Base-by-base conservation (phyloP, 768 basidiomycete species). In the Hypsizygus marmoreus region DNA sequence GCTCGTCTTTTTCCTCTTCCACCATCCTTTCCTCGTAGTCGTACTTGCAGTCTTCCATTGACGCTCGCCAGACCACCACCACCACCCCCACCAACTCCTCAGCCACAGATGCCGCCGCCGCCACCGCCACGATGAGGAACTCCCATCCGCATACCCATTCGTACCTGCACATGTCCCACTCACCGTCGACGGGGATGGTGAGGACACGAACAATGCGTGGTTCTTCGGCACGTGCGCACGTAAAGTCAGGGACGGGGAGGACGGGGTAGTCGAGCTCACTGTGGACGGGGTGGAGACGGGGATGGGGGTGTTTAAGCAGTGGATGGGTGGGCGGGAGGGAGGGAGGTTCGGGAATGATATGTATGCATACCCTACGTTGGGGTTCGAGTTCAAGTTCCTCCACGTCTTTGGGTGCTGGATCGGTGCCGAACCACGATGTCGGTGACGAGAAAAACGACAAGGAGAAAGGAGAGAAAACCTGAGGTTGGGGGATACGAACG, bases 171-270 rank as follows among this genome's bases (percentile, higher is more conserved):
- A n/a, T n/a, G n/a, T n/a, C n/a, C n/a, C n/a, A n/a, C n/a, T n/a
- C 20, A 43, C 36, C 10, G 7, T 16, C 7, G 10, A 20, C 5
- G 45, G 35, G 19, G 30, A 32, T 2, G 34, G 45, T 24, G 36
- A 53, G 6, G 51, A 43, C 13, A 53, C 48, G 46, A 48, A 44
- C 20, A 48, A 53, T 17, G 51, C 38, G 13, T 53, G 51, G 51
- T 48, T 53, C 16, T n/a, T 19, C 2, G 43, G 46, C n/a, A n/a
- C n/a, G n/a, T n/a, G n/a, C n/a, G n/a, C n/a, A n/a, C n/a, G n/a
- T n/a, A n/a, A n/a, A n/a, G n/a, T n/a, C n/a, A n/a, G n/a, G n/a
- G n/a, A n/a, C n/a, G n/a, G n/a, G n/a, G n/a, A n/a, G n/a, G n/a
- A n/a, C n/a, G n/a, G n/a, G n/a, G n/a, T n/a, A n/a, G n/a, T n/a